Conservation (phyloP, 2,329 filamentous ascomycete species). For the Aspergillus sojae region DNA sequence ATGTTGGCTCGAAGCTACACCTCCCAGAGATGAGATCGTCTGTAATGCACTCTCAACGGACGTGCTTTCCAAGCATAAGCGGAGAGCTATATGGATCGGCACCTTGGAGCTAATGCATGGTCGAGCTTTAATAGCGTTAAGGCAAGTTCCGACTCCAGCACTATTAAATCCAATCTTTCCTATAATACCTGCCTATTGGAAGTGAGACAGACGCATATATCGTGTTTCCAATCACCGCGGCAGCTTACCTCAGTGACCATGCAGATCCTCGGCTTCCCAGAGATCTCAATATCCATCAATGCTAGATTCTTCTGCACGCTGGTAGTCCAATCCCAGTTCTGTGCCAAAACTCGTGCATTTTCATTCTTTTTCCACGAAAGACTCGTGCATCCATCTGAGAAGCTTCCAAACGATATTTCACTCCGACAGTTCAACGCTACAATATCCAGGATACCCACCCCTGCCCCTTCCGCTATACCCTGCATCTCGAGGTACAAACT, state of each 20-base stretch:
- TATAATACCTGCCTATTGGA: conserved; percentile 54
- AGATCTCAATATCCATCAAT: conserved; percentile 51
- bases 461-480: conserved; percentile 58
- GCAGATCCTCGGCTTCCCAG: conserved; percentile 51
- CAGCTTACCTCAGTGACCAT: conserved; percentile 55
- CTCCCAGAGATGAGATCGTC: conserved; percentile 48
- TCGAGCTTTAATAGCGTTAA: conserved; percentile 64
- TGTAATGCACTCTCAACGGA: conserved; percentile 52
- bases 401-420: conserved; percentile 61
- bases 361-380: conserved; percentile 53
- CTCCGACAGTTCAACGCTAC: conserved; percentile 63
- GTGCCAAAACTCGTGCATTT: conserved; percentile 47
- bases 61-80: conserved; percentile 56
- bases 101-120: conserved; percentile 56
- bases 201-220: background rate
- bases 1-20: conserved; percentile 59
- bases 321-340: conserved; percentile 64
- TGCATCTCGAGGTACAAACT: conserved; percentile 49
- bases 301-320: conserved; percentile 56
- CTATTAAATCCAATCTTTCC: conserved; percentile 69
- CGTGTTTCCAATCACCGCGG: background rate
- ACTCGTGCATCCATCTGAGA: conserved; percentile 61
- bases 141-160: conserved; percentile 58
- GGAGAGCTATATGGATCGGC: conserved; percentile 64
- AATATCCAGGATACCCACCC: conserved; percentile 52